Conservation (phyloP, 2,329 filamentous ascomycete genomes). For the Rutstroemia sp. region DNA sequence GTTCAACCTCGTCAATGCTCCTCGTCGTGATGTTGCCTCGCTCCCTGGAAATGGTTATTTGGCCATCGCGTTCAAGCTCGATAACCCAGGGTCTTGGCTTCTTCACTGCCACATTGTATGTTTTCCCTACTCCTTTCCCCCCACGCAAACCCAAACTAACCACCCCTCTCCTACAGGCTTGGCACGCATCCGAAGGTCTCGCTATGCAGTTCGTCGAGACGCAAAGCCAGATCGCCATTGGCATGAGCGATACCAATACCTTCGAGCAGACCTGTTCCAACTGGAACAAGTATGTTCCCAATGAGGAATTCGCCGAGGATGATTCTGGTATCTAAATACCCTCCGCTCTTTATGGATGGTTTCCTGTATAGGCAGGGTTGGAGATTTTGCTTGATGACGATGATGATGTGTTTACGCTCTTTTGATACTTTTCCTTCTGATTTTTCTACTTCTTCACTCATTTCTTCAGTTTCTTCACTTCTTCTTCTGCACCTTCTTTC, state of each 20-base stretch:
- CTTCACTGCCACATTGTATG: slow-evolving; percentile 32
- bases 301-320: slow-evolving; percentile 17
- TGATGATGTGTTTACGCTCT: not conserved
- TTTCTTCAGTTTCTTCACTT: not conserved
- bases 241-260: slow-evolving; percentile 12
- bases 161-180: slow-evolving; percentile 20
- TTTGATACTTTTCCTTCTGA: not conserved
- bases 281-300: slow-evolving; percentile 18
- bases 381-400: not conserved
- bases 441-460: not conserved
- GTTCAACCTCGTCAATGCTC: slow-evolving; percentile 36
- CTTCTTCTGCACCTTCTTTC: not conserved
- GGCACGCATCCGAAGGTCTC: slow-evolving; percentile 48
- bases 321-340: slow-evolving; percentile 24
- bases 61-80: slow-evolving; percentile 28
- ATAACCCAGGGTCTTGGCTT: slow-evolving; percentile 29
- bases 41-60: slow-evolving; percentile 31
- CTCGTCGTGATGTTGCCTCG: slow-evolving; percentile 45
- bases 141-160: no score
- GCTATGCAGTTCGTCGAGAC: slow-evolving; percentile 43
- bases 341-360: not conserved
- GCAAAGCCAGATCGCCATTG: slow-evolving; percentile 17
- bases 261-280: slow-evolving; percentile 19
- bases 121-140: no score
- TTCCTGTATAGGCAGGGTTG: not conserved